Evolutionary conservation across 2,329 filamentous ascomycete species (phyloP), one percentile per base, ranked within the genome.

Genomic region (Thelonectria olida): DNA sequence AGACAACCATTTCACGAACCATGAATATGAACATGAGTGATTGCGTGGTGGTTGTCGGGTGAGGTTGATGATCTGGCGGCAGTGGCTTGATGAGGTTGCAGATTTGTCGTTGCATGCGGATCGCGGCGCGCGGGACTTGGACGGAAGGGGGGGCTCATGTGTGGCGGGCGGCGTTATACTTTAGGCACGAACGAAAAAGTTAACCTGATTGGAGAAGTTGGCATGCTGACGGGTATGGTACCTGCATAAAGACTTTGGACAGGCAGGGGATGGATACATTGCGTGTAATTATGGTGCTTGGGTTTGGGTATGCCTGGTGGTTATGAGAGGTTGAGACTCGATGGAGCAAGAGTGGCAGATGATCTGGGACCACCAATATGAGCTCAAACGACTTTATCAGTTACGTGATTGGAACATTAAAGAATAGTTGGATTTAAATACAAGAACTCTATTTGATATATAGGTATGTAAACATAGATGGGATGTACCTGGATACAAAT

Each of bases 201-300:
- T 27, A 42, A 42, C 13, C 20, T 8, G 10, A 22, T 13, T n/a
- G 1, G 12, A 42, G 27, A 42, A 54, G 42, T 23, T 28, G 39
- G 27, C n/a, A n/a, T 12, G 50, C 39, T 57, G 50, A 36, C 42
- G 20, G 51, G 42, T 31, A 42, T 15, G 50, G 57, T 54, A 59
- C 57, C 50, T 59, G 57, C 50, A 59, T 59, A 36, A 57, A 17
- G 27, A 45, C n/a, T n/a, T 38, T 31, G 25, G 25, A 19, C 9
- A 13, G 22, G 49, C 50, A 23, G 41, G 50, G 22, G 38, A 44
- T n/a, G n/a, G 38, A 53, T 15, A 41, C n/a, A 10, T 15, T 15
- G 31, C 15, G 31, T n/a, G n/a, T n/a, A n/a, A n/a, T n/a, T n/a
- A n/a, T n/a, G n/a, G n/a, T n/a, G n/a, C n/a, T n/a, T n/a, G n/a